Base-by-base conservation (phyloP, 1,139 yeast species). In the Saccharomycopsis hybrid region DNA sequence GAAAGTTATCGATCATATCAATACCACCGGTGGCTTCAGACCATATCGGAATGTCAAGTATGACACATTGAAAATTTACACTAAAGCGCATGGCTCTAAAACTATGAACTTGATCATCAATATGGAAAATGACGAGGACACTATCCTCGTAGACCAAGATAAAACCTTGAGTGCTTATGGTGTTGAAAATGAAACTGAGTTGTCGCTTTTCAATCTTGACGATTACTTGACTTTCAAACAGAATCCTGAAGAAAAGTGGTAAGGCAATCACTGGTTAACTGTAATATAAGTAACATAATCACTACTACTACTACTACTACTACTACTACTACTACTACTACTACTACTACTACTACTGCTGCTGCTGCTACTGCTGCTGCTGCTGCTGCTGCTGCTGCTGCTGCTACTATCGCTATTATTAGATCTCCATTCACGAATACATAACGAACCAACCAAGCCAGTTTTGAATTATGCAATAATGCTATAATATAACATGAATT, bases 191-290 rank as follows among this genome's bases (percentile, higher is more conserved):
- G 99, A 92, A 67, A 88, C 97, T 1, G 99, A 92, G 62, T 67
- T 92, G 46, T 86, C 96, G 43, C 62, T 86, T 29, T 92, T 82
- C 69, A 86, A 85, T 55, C 66, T 70, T 62, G 73, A 66, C 3
- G 92, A 77, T 44, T 92, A 90, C 64, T 70, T 70, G 28, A 78
- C 69, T 45, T 92, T 72, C 67, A 85, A 85, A 67, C 71, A 73
- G 44, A 83, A 89, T 58, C 98, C 98, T 0, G 89, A 81, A 59
- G 97, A 89, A 62, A 85, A 85, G 64, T 92, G 98, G 98, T 82
- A 32, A 30, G 9, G 8, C 13, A n/a, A 11, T 37, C n/a, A n/a
- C n/a, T n/a, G n/a, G n/a, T n/a, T n/a, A n/a, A n/a, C n/a, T n/a
- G n/a, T n/a, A n/a, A n/a, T n/a, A n/a, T n/a, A n/a, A n/a, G n/a